Evolutionary conservation across 2,329 filamentous ascomycete genomes (phyloP), one percentile per base, ranked within the genome.

Genomic region (Exserohilum rostratum): DNA sequence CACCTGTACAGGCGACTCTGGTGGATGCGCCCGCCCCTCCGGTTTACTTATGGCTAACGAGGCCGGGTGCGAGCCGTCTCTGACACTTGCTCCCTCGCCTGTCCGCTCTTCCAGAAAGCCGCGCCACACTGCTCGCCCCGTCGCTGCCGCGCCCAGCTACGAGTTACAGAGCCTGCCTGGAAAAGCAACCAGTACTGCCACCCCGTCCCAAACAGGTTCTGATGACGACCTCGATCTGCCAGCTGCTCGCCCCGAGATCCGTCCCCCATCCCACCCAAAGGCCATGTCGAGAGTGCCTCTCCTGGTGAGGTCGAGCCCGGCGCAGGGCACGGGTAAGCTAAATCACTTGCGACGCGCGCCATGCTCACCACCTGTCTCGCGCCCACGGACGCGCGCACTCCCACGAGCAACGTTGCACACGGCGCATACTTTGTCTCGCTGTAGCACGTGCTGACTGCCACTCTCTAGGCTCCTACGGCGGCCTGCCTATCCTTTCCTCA

Each of bases 291-390:
- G 76, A 69, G 77, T 81, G 58, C 84, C 84, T 54, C 80, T 87
- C 53, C 76, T 88, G 49, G 74, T 85, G 70, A 82, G 83, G 56
- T 84, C 84, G 45, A 84, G 84, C 60, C 84, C 85, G 38, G 83
- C 83, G 30, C 80, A 83, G 69, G 85, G 83, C 52, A 85, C 83
- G 31, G 65, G 65, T 68, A 65, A 66, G 65, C 61, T 59, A 60
- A n/a, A 54, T 57, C 37, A 50, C 39, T 39, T 42, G 54, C 42
- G 52, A 50, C 52, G 54, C 40, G 50, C 38, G 42, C 39, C 12
- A 12, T 22, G 42, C 43, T 31, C 48, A 47, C 33, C 17, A 34
- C 12, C 34, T 18, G 34, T 30, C 50, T 53, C 30, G 27, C 34
- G 44, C 46, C 49, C 39, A 48, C 39, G 39, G 15, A 10, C 15